These are phyloP conservation scores for Botrytis deweyae DNA, from an alignment of 2,329 filamentous ascomycete genomes.

Conservation along the genomic window DNA sequence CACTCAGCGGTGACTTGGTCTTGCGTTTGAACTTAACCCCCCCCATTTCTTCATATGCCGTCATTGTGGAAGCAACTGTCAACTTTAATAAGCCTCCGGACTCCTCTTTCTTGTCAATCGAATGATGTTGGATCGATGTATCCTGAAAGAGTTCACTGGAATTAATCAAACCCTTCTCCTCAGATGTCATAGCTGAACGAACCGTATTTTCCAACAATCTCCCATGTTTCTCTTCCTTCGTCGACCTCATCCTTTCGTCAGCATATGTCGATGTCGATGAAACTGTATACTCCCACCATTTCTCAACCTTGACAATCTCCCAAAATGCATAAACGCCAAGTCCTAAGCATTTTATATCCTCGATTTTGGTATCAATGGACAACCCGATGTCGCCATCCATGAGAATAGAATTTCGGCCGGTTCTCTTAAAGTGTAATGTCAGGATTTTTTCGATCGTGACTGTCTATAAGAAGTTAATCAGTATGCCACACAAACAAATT, in stretches of 20 bases:
- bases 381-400: background rate
- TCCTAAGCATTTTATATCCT: background rate
- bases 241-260: too few relatives aligned
- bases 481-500: too few relatives aligned
- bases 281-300: conserved; percentile 15
- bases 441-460: background rate
- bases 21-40: background rate
- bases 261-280: too few relatives aligned
- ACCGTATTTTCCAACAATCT: too few relatives aligned
- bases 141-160: background rate
- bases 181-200: background rate
- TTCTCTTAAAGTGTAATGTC: background rate
- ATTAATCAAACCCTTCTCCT: background rate
- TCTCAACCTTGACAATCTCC: conserved; percentile 7
- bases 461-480: background rate
- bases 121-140: background rate
- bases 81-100: background rate
- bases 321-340: background rate
- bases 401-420: background rate
- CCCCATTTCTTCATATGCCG: background rate
- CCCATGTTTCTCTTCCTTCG: too few relatives aligned
- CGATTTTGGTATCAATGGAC: background rate
- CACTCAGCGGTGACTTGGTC: background rate
- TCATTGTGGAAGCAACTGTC: background rate
- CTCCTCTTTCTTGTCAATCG: background rate